Evolutionary conservation across 2,329 filamentous ascomycete genomes (phyloP).

Genomic region (Colletotrichum musicola): DNA sequence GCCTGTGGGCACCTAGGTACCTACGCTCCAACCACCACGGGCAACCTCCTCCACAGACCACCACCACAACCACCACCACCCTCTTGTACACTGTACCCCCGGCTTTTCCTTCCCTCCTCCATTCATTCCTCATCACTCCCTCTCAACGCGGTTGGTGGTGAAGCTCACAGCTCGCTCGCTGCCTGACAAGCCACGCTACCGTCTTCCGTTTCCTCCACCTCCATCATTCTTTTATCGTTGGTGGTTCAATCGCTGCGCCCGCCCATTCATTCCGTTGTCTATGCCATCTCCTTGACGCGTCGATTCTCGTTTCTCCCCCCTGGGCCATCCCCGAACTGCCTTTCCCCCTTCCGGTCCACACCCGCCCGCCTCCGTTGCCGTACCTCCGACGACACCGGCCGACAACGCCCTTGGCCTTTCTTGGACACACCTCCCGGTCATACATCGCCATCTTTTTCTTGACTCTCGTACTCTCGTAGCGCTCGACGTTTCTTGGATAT

Average conservation of each 20-base stretch:
- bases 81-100: not conserved
- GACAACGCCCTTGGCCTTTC: slow-evolving; percentile 30
- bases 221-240: not conserved
- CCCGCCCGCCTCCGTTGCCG: slow-evolving; percentile 36
- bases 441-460: not conserved
- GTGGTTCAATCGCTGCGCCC: not conserved
- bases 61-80: not conserved
- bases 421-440: slow-evolving; percentile 15
- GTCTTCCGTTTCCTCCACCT: slow-evolving; percentile 1
- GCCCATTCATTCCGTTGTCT: not conserved
- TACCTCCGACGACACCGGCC: slow-evolving; percentile 25
- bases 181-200: not conserved
- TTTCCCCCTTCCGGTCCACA: slow-evolving; percentile 17
- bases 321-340: slow-evolving; percentile 2
- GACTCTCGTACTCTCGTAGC: not conserved
- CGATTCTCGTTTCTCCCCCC: not conserved
- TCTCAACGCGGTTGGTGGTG: slow-evolving; percentile 19
- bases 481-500: not conserved
- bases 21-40: too few relatives aligned
- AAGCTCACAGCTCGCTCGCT: not conserved
- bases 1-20: too few relatives aligned
- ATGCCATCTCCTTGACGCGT: slow-evolving; percentile 16
- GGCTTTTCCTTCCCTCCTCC: not conserved
- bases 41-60: too few relatives aligned
- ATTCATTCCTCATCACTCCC: slow-evolving; percentile 12